Percentiles rank a stretch among this genome's conserved stretches.
Conservation (phyloP, 1,139 yeast genomes). For the Taphrina wiesneri region DNA sequence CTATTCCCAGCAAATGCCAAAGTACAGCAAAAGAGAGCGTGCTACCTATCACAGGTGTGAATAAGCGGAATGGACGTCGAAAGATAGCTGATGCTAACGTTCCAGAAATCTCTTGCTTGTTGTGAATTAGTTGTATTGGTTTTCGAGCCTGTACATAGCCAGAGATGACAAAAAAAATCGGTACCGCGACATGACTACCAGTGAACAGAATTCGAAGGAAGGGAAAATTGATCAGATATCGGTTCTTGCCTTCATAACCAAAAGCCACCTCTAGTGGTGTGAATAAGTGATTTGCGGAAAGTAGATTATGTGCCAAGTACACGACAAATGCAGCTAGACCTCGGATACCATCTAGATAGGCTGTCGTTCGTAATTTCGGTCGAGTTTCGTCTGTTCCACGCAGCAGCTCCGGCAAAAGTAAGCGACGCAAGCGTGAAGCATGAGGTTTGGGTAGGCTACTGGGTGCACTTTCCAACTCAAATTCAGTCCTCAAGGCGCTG, state of each 20-base stretch:
- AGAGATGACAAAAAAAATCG: slow-evolving; percentile 30
- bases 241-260: slow-evolving; percentile 24
- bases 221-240: slow-evolving; percentile 20
- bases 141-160: slow-evolving; percentile 28
- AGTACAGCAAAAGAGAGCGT: slow-evolving; percentile 12
- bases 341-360: slow-evolving; percentile 26
- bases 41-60: slow-evolving; percentile 22
- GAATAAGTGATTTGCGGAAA: slow-evolving; percentile 19
- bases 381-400: neutral
- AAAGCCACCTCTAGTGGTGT: slow-evolving; percentile 19
- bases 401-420: slow-evolving; percentile 3
- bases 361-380: slow-evolving; percentile 2
- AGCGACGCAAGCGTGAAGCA: neutral
- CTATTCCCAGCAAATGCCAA: slow-evolving; percentile 23
- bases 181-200: slow-evolving; percentile 29
- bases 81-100: slow-evolving; percentile 24
- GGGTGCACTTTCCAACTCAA: neutral
- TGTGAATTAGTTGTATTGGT: slow-evolving; percentile 13
- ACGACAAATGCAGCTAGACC: slow-evolving; percentile 31
- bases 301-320: slow-evolving; percentile 20
- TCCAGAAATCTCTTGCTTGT: slow-evolving; percentile 12
- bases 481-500: neutral
- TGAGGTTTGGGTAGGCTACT: neutral
- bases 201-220: slow-evolving; percentile 14
- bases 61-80: slow-evolving; percentile 19